Base-by-base conservation (phyloP, 2,329 filamentous ascomycete genomes). In the Trichoderma brevicompactum region DNA sequence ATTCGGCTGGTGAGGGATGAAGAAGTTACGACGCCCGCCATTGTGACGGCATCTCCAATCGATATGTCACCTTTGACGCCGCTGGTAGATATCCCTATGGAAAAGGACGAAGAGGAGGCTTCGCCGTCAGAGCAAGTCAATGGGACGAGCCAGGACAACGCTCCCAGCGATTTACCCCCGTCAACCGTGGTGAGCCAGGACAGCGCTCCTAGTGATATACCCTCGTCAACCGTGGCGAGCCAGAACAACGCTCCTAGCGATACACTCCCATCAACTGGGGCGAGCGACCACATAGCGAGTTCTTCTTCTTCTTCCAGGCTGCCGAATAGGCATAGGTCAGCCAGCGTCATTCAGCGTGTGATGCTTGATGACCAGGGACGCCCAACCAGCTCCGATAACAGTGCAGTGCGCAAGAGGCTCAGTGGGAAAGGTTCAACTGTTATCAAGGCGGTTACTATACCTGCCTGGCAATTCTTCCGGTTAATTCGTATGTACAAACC, bases 401-500 rank as follows among this genome's bases (percentile, higher is more conserved):
- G 75, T 15, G 79, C 74, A 13, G 72, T 83, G 36, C 74, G 81
- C 46, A 78, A 80, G 67, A 80, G 75, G 75, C 78, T 70, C 76
- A 80, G 72, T 76, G 74, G 70, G 74, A 82, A 74, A 76, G 81
- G 70, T 9, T 85, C 83, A 12, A 82, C 79, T 2, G 81, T 83
- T 65, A 82, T 79, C 70, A 97, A 94, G 73, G 94, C 96, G 72
- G 91, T 98, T 13, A 89, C 94, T 66, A 97, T 98, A 81, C 94
- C 94, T 43, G 95, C 95, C 2, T 98, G 94, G 93, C 94, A 97
- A 73, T 97, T 98, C 74, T 98, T 97, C 79, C 92, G 91, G 72
- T 81, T 98, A 32, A 92, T 97, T 71, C 94, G 91, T 93, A 80
- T 79, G 90, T 83, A 71, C 68, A 61, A 61, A 7, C 61, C 63